phyloP scores from a whole-genome alignment of 345 rosid species.

The Lumnitzera littorea region DNA sequence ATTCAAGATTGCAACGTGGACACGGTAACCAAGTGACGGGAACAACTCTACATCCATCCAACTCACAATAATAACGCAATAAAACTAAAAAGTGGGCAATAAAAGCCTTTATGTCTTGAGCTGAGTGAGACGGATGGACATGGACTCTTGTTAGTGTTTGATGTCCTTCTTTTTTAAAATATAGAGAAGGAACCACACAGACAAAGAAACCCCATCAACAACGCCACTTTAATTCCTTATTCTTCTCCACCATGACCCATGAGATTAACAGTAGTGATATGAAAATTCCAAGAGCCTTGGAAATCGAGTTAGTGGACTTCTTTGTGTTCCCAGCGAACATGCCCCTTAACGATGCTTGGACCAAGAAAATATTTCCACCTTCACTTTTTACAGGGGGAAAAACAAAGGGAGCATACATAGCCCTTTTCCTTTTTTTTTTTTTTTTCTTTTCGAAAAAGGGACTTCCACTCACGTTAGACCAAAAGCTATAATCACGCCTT shows the following conservation, averaged over 20 bases:
- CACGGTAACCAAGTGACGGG: too few species aligned
- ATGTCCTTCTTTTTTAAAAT: slow-evolving; percentile 15
- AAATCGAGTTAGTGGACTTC: slow-evolving; percentile 62
- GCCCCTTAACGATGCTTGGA: slow-evolving; percentile 29
- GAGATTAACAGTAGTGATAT: slow-evolving; percentile 16
- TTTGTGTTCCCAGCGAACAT: slow-evolving; percentile 52
- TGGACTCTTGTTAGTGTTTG: slow-evolving; percentile 4
- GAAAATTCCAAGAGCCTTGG: slow-evolving; percentile 55
- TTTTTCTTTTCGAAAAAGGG: neutral
- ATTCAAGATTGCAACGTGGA: too few species aligned
- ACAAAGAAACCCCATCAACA: slow-evolving; percentile 34
- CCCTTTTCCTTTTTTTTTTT: neutral
- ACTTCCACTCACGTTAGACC: slow-evolving; percentile 16
- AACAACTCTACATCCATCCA: slow-evolving; percentile 9
- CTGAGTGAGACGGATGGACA: too few species aligned
- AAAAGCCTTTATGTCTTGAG: neutral
- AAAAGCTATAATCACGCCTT: slow-evolving; percentile 45
- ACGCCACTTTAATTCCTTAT: slow-evolving; percentile 15
- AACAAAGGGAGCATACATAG: too few species aligned
- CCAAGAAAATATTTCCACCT: slow-evolving; percentile 24
- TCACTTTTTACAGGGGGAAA: slow-evolving; percentile 10
- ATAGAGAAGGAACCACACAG: slow-evolving; percentile 15
- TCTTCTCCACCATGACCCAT: slow-evolving; percentile 9
- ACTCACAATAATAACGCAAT: slow-evolving; percentile 40
- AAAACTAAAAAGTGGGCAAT: slow-evolving; percentile 39